Evolutionary conservation across 176 grass and related monocot genomes (phyloP).

Genomic region (Triticum urartu): DNA sequence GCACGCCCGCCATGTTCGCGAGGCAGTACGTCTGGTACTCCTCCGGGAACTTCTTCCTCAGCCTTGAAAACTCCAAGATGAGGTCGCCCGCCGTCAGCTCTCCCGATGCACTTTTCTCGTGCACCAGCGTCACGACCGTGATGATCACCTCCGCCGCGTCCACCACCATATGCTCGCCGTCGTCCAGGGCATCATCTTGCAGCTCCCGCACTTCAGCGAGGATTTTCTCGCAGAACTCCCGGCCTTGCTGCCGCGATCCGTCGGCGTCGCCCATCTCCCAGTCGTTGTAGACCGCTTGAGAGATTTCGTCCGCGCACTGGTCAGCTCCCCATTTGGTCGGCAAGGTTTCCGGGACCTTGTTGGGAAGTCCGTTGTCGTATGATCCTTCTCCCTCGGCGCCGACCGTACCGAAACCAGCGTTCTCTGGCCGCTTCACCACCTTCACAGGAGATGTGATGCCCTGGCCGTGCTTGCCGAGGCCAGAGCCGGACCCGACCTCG

Average conservation of each 20-base stretch:
- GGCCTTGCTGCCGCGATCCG: constrained; percentile 6
- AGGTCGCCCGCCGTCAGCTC: constrained; percentile 43
- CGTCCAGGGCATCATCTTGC: background rate
- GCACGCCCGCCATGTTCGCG: constrained; percentile 19
- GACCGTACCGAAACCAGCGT: constrained; percentile 50
- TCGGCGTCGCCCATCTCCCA: background rate
- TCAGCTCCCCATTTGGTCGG: constrained; percentile 36
- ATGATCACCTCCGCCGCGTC: background rate
- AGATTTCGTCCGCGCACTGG: background rate
- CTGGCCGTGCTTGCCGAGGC: constrained; percentile 69
- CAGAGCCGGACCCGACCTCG: constrained; percentile 44
- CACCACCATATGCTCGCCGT: background rate
- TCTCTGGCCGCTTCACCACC: constrained; percentile 26
- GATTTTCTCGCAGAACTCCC: background rate
- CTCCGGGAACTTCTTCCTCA: constrained; percentile 38
- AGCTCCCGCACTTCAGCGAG: background rate
- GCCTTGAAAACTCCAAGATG: constrained; percentile 29
- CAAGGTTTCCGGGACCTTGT: background rate
- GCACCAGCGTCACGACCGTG: background rate
- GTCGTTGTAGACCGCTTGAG: background rate
- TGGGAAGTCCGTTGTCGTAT: background rate
- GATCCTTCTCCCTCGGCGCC: constrained; percentile 3
- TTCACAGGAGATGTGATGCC: constrained; percentile 56
- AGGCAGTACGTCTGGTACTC: constrained; percentile 51
- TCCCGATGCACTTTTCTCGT: constrained; percentile 27